Percentiles rank a stretch among this genome's conserved stretches.
Evolutionary conservation across 495 filamentous ascomycete species (phyloP).

Genomic region (Bacidia rubella): DNA sequence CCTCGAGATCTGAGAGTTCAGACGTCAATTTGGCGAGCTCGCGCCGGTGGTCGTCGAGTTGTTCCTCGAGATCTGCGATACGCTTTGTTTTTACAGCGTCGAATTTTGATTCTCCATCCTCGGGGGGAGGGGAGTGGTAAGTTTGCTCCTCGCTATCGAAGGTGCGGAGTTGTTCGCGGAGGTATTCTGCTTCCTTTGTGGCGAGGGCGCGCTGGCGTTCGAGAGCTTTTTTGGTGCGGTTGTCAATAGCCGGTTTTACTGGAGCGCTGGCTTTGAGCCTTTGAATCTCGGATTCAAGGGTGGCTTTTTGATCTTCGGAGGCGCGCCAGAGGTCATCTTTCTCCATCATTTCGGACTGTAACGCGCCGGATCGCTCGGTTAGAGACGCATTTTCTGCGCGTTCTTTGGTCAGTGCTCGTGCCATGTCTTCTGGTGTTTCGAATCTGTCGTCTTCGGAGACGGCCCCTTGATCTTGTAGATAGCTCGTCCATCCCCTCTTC

Average conservation of each 20-base stretch:
- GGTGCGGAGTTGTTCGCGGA: constrained; percentile 82
- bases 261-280: constrained; percentile 38
- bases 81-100: constrained; percentile 64
- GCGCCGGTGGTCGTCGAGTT: constrained; percentile 78
- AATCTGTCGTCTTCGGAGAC: constrained; percentile 51
- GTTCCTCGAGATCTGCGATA: constrained; percentile 66
- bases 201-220: constrained; percentile 78
- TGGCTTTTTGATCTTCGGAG: constrained; percentile 53
- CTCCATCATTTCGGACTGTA: constrained; percentile 67
- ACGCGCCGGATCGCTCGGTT: constrained; percentile 58
- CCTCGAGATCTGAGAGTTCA: constrained; percentile 54
- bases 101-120: constrained; percentile 48
- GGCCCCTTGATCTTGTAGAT: constrained; percentile 55
- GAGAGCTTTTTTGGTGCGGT: constrained; percentile 49
- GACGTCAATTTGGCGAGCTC: constrained; percentile 63
- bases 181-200: constrained; percentile 82
- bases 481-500: constrained; percentile 69
- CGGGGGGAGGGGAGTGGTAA: constrained; percentile 62
- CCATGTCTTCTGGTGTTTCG: constrained; percentile 77
- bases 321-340: constrained; percentile 64
- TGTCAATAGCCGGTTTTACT: constrained; percentile 23
- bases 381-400: constrained; percentile 64
- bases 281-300: constrained; percentile 53
- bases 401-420: constrained; percentile 68
- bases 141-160: constrained; percentile 84